phyloP scores from a whole-genome alignment of 23 red algal species.

The Agarophyton chilense region DNA sequence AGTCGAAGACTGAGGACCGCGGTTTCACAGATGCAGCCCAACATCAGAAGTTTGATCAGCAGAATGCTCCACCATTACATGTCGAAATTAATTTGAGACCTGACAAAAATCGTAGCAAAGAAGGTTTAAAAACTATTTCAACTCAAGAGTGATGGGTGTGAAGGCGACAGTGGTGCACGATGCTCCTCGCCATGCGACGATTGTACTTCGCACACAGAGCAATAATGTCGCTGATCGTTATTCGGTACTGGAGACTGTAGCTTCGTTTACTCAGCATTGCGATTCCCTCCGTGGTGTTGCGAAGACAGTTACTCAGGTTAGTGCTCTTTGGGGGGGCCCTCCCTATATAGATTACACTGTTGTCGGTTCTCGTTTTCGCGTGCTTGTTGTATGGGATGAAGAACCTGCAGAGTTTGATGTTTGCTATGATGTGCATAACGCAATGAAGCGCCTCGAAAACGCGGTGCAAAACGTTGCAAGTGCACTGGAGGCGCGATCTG shows the following conservation, averaged over 20 bases:
- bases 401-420: slow-evolving; percentile 33
- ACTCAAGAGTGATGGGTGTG: slow-evolving; percentile 36
- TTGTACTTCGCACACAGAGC: slow-evolving; percentile 50
- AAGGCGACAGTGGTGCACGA: slow-evolving; percentile 67
- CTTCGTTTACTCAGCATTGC: slow-evolving; percentile 64
- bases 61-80: too few species aligned
- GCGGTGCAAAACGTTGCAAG: background rate
- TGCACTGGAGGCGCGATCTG: slow-evolving; percentile 21
- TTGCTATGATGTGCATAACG: slow-evolving; percentile 44
- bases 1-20: too few species aligned
- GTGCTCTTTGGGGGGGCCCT: slow-evolving; percentile 66
- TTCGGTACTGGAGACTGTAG: slow-evolving; percentile 39
- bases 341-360: slow-evolving; percentile 62
- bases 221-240: slow-evolving; percentile 21
- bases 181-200: slow-evolving; percentile 37
- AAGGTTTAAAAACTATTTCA: background rate
- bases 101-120: background rate
- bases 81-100: background rate
- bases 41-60: too few species aligned
- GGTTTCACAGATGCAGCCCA: too few species aligned
- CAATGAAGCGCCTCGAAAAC: slow-evolving; percentile 34
- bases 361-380: slow-evolving; percentile 50
- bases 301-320: slow-evolving; percentile 41
- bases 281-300: slow-evolving; percentile 52
- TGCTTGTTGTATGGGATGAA: slow-evolving; percentile 50